A percentile compares a stretch with the other conserved stretches of the same genome.
Conservation (phyloP, 2,329 filamentous ascomycete species). For the Chaetomium sp. region DNA sequence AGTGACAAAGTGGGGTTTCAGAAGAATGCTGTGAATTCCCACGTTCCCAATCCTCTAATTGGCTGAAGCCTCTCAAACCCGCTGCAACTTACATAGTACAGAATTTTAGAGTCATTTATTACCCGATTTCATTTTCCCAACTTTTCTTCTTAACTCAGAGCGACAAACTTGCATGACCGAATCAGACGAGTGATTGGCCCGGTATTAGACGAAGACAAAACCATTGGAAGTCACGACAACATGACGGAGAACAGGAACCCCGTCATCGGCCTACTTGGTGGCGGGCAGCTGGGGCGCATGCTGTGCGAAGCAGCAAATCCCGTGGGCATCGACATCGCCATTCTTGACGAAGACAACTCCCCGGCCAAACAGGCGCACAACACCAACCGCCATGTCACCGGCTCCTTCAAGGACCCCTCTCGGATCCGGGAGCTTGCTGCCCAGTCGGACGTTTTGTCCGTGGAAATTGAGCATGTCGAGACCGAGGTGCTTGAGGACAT, state of each 20-base stretch:
- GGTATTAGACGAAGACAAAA: too few species aligned
- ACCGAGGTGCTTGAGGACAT: slow-evolving; percentile 85
- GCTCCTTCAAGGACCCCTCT: slow-evolving; percentile 78
- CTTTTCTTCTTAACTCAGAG: too few species aligned
- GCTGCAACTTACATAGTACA: too few species aligned
- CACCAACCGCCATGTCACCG: slow-evolving; percentile 66
- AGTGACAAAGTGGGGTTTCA: too few species aligned
- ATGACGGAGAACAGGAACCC: slow-evolving; percentile 25
- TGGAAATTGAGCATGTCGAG: slow-evolving; percentile 93
- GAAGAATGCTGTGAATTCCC: too few species aligned
- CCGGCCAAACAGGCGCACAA: slow-evolving; percentile 83
- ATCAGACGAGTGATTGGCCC: too few species aligned
- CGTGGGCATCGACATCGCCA: slow-evolving; percentile 69
- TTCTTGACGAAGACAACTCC: slow-evolving; percentile 69
- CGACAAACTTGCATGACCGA: too few species aligned
- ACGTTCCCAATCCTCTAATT: too few species aligned
- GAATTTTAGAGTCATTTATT: too few species aligned
- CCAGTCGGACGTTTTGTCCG: slow-evolving; percentile 73
- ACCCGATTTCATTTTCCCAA: too few species aligned
- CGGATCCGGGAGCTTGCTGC: slow-evolving; percentile 75
- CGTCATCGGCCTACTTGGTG: slow-evolving; percentile 49
- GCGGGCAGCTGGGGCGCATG: slow-evolving; percentile 86
- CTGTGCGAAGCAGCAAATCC: slow-evolving; percentile 74
- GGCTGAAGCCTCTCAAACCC: too few species aligned
- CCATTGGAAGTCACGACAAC: not conserved